Evolutionary conservation across 176 grass and related monocot genomes (phyloP), one percentile per base, ranked within the genome.

Genomic region (Lolium perenne): DNA sequence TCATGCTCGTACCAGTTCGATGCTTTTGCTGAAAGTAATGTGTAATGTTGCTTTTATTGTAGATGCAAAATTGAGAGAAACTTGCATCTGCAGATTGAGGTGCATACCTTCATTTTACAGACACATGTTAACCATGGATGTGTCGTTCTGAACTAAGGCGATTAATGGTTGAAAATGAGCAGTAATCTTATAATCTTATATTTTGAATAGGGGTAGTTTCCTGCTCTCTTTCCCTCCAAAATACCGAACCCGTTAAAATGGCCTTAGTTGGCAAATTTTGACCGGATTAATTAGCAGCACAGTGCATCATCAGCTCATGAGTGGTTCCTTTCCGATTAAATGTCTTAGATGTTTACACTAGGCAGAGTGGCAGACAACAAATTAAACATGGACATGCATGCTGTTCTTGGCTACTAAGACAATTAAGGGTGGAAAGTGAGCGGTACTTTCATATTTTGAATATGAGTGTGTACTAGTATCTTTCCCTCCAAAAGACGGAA

Each of bases 401-500:
- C 15, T 68, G 7, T 68, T 68, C 15, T 40, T 6, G 38, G 25
- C 7, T 43, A 53, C 38, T 10, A 38, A 4, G 15, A 0, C 32
- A 68, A 38, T 68, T 17, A 68, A 68, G 29, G 63, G 29, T 38
- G 26, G 3, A 16, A 69, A 69, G 18, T 40, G 35, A 1, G 65
- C 32, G 3, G 65, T 9, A n/a, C 1, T 8, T 17, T 18, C 51
- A 54, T 54, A 58, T 68, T 68, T 68, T 40, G 66, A 69, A 69
- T 3, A 18, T 10, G 35, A 3, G 9, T 4, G 32, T n/a, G 5
- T 54, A 13, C 14, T 54, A 59, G 8, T 2, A 29, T 4, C 6
- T 70, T 12, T 81, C 69, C 86, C 74, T 72, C 74, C 63, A 72
- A 79, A 71, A 84, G 16, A 62, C 60, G 0, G 4, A 26, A 57